Evolutionary conservation across 495 filamentous ascomycete genomes (phyloP), one percentile per base, ranked within the genome.

Genomic region (Tuber aestivum): DNA sequence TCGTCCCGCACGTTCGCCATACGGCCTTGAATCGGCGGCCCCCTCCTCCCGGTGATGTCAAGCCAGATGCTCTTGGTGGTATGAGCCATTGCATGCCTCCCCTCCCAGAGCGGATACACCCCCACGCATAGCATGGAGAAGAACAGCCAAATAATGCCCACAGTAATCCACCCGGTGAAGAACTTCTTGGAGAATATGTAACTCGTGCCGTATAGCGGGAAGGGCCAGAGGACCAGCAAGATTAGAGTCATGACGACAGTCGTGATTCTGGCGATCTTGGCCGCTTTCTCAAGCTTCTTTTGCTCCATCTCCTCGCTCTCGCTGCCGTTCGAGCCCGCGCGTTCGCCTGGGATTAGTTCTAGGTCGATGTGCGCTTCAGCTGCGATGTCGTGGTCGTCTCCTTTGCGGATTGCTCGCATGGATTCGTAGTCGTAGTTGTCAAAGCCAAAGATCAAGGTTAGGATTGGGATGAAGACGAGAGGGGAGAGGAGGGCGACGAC

Each of bases 111-210:
- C 38, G 94, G 94, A 84, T 92, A 97, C 4, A 97, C 41, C 0
- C 92, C 93, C 7, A 97, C 94, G 27, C 88, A 90, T 76, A 90
- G 72, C 12, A 90, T 84, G 0, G 90, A 92, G 81, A 87, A 89
- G 82, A 97, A 96, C 78, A 97, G 87, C 94, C 94, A 97, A 41
- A 94, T 83, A 70, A 97, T 92, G 0, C 93, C 94, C 4, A 97
- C 91, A 21, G 88, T 86, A 27, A 97, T 90, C 94, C 94, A 97
- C 45, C 94, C 94, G 3, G 93, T 94, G 85, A 97, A 97, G 86
- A 97, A 97, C 69, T 88, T 87, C 86, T 93, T 94, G 83, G 89
- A 92, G 86, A 97, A 97, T 50, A 97, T 88, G 82, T 98, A 98
- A 35, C 89, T 89, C 10, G 87, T 87, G 12, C 93, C 95, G 82